Percentiles rank a stretch among this genome's conserved stretches.
Evolutionary conservation across 2,329 filamentous ascomycete species (phyloP).

Genomic region (Fusarium multiceps): DNA sequence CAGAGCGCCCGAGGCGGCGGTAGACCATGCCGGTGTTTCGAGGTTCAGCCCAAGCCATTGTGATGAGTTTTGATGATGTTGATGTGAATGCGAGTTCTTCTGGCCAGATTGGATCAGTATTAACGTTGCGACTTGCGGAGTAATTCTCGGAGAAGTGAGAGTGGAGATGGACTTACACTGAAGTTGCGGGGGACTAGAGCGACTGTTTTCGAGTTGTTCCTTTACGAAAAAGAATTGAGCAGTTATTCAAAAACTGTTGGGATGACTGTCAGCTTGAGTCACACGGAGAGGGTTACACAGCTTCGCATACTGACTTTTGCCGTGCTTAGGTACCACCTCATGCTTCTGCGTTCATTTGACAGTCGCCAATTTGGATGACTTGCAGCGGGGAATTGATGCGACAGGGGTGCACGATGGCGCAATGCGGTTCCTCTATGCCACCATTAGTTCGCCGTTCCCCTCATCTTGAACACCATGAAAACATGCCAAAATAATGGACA

Average conservation of each 20-base stretch:
- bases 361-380: neutral
- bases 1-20: constrained; percentile 61
- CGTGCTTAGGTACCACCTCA: neutral
- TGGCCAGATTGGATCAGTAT: neutral
- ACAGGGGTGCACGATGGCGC: constrained; percentile 33
- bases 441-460: constrained; percentile 21
- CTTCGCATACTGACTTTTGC: neutral
- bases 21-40: constrained; percentile 59
- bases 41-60: constrained; percentile 58
- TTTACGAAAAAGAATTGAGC: neutral
- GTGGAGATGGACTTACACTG: constrained; percentile 26
- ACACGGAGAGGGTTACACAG: neutral
- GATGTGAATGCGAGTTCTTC: constrained; percentile 3
- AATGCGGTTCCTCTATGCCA: constrained; percentile 25
- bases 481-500: neutral
- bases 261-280: neutral
- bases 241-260: neutral
- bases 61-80: constrained; percentile 23
- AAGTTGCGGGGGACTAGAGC: neutral
- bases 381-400: neutral
- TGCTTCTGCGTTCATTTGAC: neutral
- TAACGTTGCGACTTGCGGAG: constrained; percentile 7
- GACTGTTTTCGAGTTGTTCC: neutral
- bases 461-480: neutral
- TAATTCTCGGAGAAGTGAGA: constrained; percentile 44